Base-by-base conservation (phyloP, 495 filamentous ascomycete species). In the Podospora comata region DNA sequence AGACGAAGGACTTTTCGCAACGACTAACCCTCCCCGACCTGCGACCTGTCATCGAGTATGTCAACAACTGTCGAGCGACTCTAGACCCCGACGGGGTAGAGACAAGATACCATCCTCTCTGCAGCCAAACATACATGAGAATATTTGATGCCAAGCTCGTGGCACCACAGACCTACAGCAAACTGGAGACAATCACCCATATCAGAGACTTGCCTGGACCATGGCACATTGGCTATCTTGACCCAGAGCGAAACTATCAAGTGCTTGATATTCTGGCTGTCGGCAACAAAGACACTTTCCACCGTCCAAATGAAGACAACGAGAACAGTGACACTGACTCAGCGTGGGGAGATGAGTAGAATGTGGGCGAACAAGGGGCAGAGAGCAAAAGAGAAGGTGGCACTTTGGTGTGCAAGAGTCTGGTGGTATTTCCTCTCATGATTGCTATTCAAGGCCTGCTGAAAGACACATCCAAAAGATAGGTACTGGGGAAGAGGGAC, bases 251-350 rank as follows among this genome's bases (percentile, higher is more conserved):
- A 18, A 30, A 27, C 15, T 20, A 26, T 11, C 23, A 28, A 4
- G 6, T 26, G 26, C 15, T 26, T 26, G 58, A 27, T 60, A 3
- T 26, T 20, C 19, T 23, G 19, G 56, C 19, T 18, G 58, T 48
- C 39, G 39, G 39, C 39, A 48, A 48, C 39, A 48, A 48, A 13
- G 60, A 44, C 11, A 62, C 27, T 2, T 39, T 34, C 19, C 60
- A 62, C 28, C 60, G 60, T 3, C 60, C 60, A 19, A 62, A 62
- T n/a, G 27, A 32, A 26, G 27, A 62, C 32, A 39, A 62, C 28
- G 28, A 15, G 6, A 39, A 19, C 11, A 34, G 18, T 4, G 60
- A 62, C 7, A 44, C 60, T 16, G 60, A 62, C 16, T 26, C 9
- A 7, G 28, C 11, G 6, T 44, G 28, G 27, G 28, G 27, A n/a